Conservation (phyloP, 768 basidiomycete genomes). For the Podaxis rugospora region DNA sequence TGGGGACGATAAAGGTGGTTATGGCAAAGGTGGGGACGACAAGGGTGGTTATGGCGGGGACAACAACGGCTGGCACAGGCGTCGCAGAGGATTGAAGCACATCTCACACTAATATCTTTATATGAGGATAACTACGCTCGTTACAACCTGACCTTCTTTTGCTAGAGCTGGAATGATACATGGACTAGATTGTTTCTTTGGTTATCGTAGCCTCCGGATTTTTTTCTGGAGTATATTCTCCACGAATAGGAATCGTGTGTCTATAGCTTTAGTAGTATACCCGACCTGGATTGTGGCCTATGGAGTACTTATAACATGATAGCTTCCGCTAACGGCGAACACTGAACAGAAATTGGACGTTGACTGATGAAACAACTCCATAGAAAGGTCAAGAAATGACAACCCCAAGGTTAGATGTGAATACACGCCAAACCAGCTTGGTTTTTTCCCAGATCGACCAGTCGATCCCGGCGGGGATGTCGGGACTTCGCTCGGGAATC, state of each 20-base stretch:
- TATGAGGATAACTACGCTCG: background rate
- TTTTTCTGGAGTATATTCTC: constrained; percentile 1
- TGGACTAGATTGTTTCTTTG: constrained; percentile 11
- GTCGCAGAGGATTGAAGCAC: background rate
- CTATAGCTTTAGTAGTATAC: background rate
- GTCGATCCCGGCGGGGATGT: no score
- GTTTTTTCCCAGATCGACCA: background rate
- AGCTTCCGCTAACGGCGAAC: no score
- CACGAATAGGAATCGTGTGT: background rate
- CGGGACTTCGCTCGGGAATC: no score
- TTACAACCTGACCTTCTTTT: background rate
- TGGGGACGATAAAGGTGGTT: background rate
- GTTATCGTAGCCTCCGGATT: background rate
- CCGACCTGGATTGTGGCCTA: background rate
- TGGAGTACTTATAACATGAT: no score
- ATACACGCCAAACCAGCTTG: background rate
- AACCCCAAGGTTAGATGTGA: background rate
- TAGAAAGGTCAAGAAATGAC: background rate
- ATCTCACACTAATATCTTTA: background rate
- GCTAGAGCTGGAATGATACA: background rate
- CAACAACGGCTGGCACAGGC: background rate
- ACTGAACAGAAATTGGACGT: no score
- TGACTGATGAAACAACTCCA: background rate
- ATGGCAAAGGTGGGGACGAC: background rate
- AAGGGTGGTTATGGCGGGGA: background rate